Base-by-base conservation (phyloP, 2,329 filamentous ascomycete species). In the Apiospora kogelbergensis region DNA sequence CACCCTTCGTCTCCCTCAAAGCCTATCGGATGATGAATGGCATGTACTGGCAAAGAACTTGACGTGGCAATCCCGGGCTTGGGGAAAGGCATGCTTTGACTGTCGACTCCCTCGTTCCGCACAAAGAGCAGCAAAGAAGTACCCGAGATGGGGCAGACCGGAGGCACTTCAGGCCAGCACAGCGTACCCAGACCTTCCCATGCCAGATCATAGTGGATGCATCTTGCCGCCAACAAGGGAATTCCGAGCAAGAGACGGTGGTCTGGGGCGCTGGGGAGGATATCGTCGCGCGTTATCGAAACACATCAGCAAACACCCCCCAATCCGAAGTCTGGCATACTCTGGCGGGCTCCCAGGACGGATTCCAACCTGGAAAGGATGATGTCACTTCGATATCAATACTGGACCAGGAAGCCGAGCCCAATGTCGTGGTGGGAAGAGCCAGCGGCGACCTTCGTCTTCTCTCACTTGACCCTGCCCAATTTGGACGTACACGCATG, bases 211-310 rank as follows among this genome's bases (percentile, higher is more conserved):
- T 86, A 4, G 77, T 88, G 9, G 85, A 86, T 68, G 85, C 84
- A 6, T 74, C 80, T 33, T 74, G 81, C 7, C 75, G 80, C 37
- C 74, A 77, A 5, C 75, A 75, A 15, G 76, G 76, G n/a, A 76
- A 76, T 15, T 63, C 67, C 11, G 70, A 72, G 6, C 76, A 82
- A 33, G 86, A 89, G 74, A 71, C 86, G 15, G 77, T 87, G 0
- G 81, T 84, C 1, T 86, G 83, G 77, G 86, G 86, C 0, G 84
- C 82, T 0, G 86, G 86, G 0, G 85, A 88, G 75, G 81, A 87
- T 33, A 74, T 88, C 37, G 76, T 86, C 6, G 81, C 83, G 2
- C 78, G 84, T 26, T 76, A 80, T 33, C 81, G 81, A 24, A 74
- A 53, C 22, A 76, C 73, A 13, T 71, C 72, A 6, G 75, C 70